These are phyloP conservation scores for Sporothrix brunneoviolacea DNA, from an alignment of 2,329 filamentous ascomycete genomes.

Conservation along the genomic window DNA sequence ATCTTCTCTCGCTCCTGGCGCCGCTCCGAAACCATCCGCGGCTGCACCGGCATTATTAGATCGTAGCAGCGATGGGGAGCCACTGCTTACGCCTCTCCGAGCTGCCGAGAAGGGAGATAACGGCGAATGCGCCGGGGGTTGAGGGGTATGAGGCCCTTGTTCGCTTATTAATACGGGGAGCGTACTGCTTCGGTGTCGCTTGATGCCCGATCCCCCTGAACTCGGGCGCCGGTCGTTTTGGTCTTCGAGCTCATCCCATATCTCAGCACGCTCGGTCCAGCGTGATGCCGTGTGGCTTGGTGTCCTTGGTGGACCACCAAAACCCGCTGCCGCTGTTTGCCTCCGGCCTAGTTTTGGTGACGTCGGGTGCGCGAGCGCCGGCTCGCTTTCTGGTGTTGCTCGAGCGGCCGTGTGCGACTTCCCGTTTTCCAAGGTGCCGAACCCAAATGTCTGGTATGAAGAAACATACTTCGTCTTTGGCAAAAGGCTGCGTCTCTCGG, in stretches of 20 bases:
- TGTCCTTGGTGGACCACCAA: background rate
- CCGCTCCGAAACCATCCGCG: conserved; percentile 15
- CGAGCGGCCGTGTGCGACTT: background rate
- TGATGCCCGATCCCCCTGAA: conserved; percentile 14
- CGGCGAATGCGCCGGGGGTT: background rate
- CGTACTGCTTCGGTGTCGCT: conserved; percentile 42
- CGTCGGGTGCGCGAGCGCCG: background rate
- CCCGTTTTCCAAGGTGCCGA: conserved; percentile 2
- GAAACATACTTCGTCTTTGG: conserved; percentile 17
- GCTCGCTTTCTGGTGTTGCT: background rate
- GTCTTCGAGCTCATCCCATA: conserved; percentile 85
- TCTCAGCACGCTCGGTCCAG: conserved; percentile 66
- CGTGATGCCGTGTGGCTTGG: conserved; percentile 34
- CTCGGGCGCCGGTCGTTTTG: conserved; percentile 41
- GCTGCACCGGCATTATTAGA: conserved; percentile 14
- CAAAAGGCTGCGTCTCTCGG: conserved; percentile 15
- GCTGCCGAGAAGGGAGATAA: conserved; percentile 23
- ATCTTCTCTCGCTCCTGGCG: conserved; percentile 16
- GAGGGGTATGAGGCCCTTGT: background rate
- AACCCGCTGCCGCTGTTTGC: conserved; percentile 25
- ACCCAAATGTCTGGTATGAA: conserved; percentile 44
- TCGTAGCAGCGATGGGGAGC: conserved; percentile 16
- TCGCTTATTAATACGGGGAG: conserved; percentile 37
- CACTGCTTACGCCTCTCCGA: conserved; percentile 28
- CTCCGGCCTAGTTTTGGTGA: conserved; percentile 27